Base-by-base conservation (phyloP, 2,329 filamentous ascomycete species). In the Fusarium armeniacum region DNA sequence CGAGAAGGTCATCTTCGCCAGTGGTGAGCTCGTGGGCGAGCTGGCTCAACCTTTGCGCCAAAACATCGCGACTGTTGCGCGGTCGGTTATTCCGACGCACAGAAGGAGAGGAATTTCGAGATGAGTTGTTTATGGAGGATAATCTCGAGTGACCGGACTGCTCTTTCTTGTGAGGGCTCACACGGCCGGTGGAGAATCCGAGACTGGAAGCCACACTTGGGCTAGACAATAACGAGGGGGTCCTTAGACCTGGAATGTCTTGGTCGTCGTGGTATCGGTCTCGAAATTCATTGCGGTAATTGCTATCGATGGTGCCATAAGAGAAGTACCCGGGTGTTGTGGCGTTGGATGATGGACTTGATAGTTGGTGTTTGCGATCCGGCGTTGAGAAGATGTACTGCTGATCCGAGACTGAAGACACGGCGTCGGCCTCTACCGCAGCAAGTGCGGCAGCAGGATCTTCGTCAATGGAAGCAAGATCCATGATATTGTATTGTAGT, bases 31-130 rank as follows among this genome's bases (percentile, higher is more conserved):
- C 78, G 65, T 79, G 78, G 6, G 80, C 80, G 30, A 82, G 78
- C 45, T 80, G 76, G 55, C 76, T 80, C 35, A 82, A 71, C 20
- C 81, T 78, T 59, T 77, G 73, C 13, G 86, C 81, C 55, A 88
- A 80, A 26, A 83, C 80, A 65, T 85, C 69, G 32, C 73, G 73
- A 46, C 46, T 73, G 35, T 62, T 63, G 33, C 66, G 73, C 11
- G 46, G 22, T 20, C 65, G 62, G 20, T 58, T 50, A 35, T 52
- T 62, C 41, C 72, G 64, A 10, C 72, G 70, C 11, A 53, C 41
- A 58, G 72, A 71, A 24, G 75, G 73, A 24, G 76, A 74, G 3
- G 74, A 68, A 54, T 73, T 70, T 40, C 62, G 73, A 16, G 62
- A 47, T n/a, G 57, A 73, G 41, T 56, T 64, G 64, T 69, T 70